Percentiles rank a stretch among this genome's conserved stretches.
phyloP scores from a whole-genome alignment of 805 yeast genomes.

The Starmerella tilneyi region DNA sequence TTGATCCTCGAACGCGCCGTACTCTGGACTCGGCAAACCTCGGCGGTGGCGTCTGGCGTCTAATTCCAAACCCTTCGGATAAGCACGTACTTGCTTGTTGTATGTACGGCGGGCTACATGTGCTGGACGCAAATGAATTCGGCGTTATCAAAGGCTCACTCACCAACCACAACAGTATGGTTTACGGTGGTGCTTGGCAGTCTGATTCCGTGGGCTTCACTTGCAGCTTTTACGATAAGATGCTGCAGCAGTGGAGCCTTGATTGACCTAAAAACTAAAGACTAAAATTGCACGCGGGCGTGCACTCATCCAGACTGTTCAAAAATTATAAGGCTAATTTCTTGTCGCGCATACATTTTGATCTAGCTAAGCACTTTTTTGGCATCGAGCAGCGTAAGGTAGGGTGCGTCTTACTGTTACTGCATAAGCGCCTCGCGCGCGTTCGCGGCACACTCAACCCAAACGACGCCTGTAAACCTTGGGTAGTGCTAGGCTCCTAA shows the following conservation, averaged over 20 bases:
- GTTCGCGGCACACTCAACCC: too few relatives aligned
- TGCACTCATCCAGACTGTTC: background rate
- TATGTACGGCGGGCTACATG: slow-evolving; percentile 90
- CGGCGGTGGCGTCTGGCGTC: slow-evolving; percentile 95
- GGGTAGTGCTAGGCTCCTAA: too few relatives aligned
- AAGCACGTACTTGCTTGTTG: slow-evolving; percentile 62
- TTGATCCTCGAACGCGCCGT: slow-evolving; percentile 54
- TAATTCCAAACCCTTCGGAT: slow-evolving; percentile 48
- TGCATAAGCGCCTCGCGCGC: too few relatives aligned
- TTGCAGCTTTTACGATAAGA: slow-evolving; percentile 84
- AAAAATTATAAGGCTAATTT: too few relatives aligned
- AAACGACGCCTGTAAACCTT: too few relatives aligned
- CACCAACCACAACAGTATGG: slow-evolving; percentile 68
- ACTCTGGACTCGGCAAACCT: slow-evolving; percentile 40
- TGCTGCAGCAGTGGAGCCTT: slow-evolving; percentile 61
- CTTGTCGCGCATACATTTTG: too few relatives aligned
- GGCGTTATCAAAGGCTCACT: slow-evolving; percentile 17
- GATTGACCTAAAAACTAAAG: background rate
- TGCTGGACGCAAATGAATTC: slow-evolving; percentile 35
- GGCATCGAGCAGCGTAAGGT: background rate
- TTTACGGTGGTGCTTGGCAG: slow-evolving; percentile 90
- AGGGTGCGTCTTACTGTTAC: too few relatives aligned
- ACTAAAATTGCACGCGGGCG: background rate
- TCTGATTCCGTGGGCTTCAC: slow-evolving; percentile 49
- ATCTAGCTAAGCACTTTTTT: too few relatives aligned